Evolutionary conservation across 2,329 filamentous ascomycete genomes (phyloP).

Genomic region (Trichoderma oligosporum): DNA sequence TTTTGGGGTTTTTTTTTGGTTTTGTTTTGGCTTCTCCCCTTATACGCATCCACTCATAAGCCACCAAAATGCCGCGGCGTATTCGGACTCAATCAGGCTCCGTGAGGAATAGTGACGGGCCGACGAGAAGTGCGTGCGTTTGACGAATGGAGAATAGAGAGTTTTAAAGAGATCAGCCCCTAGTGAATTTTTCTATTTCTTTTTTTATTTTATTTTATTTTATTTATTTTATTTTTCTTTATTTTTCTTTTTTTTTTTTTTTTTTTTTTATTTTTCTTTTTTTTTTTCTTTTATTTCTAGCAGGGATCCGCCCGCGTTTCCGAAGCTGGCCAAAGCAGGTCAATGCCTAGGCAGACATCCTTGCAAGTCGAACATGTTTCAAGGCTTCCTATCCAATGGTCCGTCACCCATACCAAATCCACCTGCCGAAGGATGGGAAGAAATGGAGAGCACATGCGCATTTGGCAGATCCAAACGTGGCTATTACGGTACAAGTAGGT

Average conservation of each 20-base stretch:
- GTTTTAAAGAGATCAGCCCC: too few relatives aligned
- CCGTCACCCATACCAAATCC: background rate
- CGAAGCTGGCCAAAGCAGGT: constrained; percentile 10
- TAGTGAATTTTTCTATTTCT: too few relatives aligned
- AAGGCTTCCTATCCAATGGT: constrained; percentile 6
- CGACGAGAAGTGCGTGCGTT: too few relatives aligned
- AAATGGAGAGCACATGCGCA: constrained; percentile 9
- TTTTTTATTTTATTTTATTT: too few relatives aligned
- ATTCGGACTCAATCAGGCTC: too few relatives aligned
- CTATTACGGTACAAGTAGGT: background rate
- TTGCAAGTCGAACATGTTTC: background rate
- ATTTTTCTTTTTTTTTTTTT: background rate
- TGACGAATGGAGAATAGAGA: too few relatives aligned
- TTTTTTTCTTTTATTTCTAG: background rate
- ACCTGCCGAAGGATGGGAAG: constrained; percentile 16
- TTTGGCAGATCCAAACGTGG: constrained; percentile 18
- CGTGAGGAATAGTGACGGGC: too few relatives aligned
- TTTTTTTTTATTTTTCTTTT: background rate
- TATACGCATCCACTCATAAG: too few relatives aligned
- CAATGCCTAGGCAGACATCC: background rate
- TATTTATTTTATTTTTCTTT: too few relatives aligned
- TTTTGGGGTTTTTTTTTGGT: too few relatives aligned
- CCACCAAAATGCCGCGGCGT: too few relatives aligned
- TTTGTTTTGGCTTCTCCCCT: too few relatives aligned
- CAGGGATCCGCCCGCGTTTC: constrained; percentile 14